Conservation (phyloP, 257 asterid species). For the Jacaranda mimosifolia region DNA sequence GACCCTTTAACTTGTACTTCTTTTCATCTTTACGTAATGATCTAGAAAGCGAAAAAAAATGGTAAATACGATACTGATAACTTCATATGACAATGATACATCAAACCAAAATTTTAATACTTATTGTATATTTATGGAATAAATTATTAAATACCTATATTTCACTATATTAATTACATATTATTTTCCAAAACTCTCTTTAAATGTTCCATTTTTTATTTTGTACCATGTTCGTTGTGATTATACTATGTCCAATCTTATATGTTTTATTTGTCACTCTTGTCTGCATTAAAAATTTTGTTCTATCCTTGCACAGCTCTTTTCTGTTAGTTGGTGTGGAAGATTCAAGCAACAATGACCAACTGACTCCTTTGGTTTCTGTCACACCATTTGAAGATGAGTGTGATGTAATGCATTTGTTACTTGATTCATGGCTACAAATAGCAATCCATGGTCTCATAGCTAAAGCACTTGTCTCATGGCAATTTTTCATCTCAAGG, state of each 20-base stretch:
- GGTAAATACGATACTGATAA: too few species aligned
- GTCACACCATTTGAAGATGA: conserved; percentile 92
- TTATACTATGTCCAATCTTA: conserved; percentile 10
- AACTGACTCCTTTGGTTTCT: conserved; percentile 64
- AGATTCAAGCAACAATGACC: conserved; percentile 41
- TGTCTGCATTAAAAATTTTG: conserved; percentile 18
- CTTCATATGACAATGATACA: too few species aligned
- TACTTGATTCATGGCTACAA: conserved; percentile 36
- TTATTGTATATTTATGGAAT: too few species aligned
- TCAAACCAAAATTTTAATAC: too few species aligned
- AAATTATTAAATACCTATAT: too few species aligned
- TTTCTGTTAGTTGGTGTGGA: conserved; percentile 43
- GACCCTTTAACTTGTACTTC: too few species aligned
- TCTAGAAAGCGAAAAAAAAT: too few species aligned
- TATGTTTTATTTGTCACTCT: background rate
- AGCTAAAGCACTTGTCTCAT: conserved; percentile 36
- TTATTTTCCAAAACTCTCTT: background rate
- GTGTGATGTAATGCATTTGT: conserved; percentile 53
- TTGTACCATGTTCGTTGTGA: background rate
- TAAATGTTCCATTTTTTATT: conserved; percentile 25
- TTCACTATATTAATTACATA: too few species aligned
- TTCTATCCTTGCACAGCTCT: conserved; percentile 62
- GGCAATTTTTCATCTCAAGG: background rate
- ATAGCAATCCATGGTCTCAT: conserved; percentile 36
- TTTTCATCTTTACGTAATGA: too few species aligned